phyloP scores from a whole-genome alignment of 2,329 filamentous ascomycete genomes.

The Endocalyx cinctus region DNA sequence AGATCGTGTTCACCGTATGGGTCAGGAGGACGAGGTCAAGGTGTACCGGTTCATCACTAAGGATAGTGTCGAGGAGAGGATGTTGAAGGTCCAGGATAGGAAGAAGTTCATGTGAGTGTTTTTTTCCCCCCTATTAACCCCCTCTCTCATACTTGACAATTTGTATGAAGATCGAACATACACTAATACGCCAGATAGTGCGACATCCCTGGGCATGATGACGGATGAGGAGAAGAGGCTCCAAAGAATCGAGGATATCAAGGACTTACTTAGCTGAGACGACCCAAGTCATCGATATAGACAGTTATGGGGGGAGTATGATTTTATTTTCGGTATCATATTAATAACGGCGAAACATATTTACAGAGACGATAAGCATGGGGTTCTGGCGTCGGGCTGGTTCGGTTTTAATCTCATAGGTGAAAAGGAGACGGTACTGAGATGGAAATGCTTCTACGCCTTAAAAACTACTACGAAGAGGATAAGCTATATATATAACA shows the following conservation, averaged over 20 bases:
- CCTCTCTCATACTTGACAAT: constrained; percentile 3
- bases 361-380: too few species aligned
- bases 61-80: constrained; percentile 89
- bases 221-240: constrained; percentile 87
- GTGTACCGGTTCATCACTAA: constrained; percentile 87
- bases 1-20: constrained; percentile 95
- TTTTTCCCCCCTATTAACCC: background rate
- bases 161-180: constrained; percentile 16
- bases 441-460: too few species aligned
- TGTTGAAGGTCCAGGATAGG: constrained; percentile 87
- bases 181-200: constrained; percentile 45
- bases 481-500: too few species aligned
- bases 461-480: too few species aligned
- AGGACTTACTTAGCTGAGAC: constrained; percentile 79
- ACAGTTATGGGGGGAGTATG: too few species aligned
- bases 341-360: too few species aligned
- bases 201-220: constrained; percentile 93
- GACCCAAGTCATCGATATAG: too few species aligned
- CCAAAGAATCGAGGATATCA: constrained; percentile 89
- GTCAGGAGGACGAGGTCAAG: constrained; percentile 78
- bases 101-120: constrained; percentile 88
- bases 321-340: too few species aligned
- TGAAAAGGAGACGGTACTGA: too few species aligned
- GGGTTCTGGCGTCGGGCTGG: too few species aligned
- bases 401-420: too few species aligned